Evolutionary conservation across 2,329 filamentous ascomycete species (phyloP), one percentile per base, ranked within the genome.

Genomic region (Ascochyta viciae-villosae): DNA sequence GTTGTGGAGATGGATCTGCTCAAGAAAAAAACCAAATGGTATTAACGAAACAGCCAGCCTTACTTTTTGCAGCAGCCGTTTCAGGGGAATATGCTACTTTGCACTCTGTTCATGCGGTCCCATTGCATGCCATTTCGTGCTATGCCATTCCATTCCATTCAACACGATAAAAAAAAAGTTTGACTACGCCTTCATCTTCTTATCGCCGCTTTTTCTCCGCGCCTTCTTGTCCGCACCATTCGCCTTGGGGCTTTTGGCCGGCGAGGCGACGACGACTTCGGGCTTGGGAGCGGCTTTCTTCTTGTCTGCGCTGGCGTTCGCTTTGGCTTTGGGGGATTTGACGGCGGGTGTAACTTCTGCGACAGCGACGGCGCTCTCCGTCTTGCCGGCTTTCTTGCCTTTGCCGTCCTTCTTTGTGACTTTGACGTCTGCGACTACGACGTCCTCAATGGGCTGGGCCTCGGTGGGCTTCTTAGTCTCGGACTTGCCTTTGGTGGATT

Each of bases 191-290:
- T 65, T 68, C 15, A 45, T 44, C 59, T 65, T 66, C 55, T 62
- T 65, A 8, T 58, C 61, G 3, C 59, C 57, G 26, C 64, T 66
- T 50, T 64, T 68, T 58, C 63, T 64, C 39, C 65, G 58, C 35
- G n/a, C 56, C 54, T 50, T 62, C 54, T 46, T 51, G 19, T 54
- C 50, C 6, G 29, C 29, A 7, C 50, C 31, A n/a, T 54, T 58
- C 6, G 42, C 31, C 43, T 54, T 58, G 3, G 53, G 45, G 24
- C 38, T 38, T 37, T 49, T 49, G 4, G 37, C 46, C 8, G 39
- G 29, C n/a, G 40, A 29, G 1, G 33, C 8, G 2, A n/a, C 47
- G 10, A 22, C n/a, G 1, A 19, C 3, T 19, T 47, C 45, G 3
- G 38, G 27, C 39, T 52, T 48, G 12, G 29, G 12, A 4, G 29